phyloP scores from a whole-genome alignment of 208 protist genomes.

The Crithidia brevicula region DNA sequence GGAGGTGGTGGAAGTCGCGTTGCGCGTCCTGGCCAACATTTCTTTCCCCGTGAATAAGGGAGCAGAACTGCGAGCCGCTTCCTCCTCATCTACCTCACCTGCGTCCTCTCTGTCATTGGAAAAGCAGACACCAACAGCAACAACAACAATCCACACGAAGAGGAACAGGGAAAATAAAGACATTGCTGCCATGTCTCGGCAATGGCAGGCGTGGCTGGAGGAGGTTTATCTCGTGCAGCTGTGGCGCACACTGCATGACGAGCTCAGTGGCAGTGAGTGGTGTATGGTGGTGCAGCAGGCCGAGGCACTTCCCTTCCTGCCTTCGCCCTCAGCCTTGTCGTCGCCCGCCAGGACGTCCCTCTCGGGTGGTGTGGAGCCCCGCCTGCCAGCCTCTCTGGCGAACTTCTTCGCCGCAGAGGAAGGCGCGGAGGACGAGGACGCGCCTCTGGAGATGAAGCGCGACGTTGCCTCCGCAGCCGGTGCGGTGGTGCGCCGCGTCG shows the following conservation, averaged over 20 bases:
- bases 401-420: too few species aligned
- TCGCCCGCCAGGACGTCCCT: too few species aligned
- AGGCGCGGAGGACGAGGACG: too few species aligned
- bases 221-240: conserved; percentile 3
- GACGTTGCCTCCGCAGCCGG: too few species aligned
- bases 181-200: neutral
- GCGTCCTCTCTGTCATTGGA: too few species aligned
- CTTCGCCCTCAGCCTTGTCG: neutral
- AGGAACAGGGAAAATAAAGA: too few species aligned
- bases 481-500: neutral
- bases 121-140: too few species aligned
- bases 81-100: too few species aligned
- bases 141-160: too few species aligned
- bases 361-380: neutral
- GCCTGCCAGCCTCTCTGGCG: neutral
- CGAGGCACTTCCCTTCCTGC: conserved; percentile 12
- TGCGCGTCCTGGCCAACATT: conserved; percentile 14
- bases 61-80: neutral
- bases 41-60: neutral
- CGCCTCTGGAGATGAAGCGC: neutral
- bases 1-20: conserved; percentile 22
- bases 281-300: conserved; percentile 7
- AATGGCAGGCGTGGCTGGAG: conserved; percentile 27
- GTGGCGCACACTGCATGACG: conserved; percentile 15
- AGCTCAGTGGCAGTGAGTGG: conserved; percentile 22